Evolutionary conservation across 768 basidiomycete genomes (phyloP), one percentile per base, ranked within the genome.

Genomic region (Atractiella rhizophila): DNA sequence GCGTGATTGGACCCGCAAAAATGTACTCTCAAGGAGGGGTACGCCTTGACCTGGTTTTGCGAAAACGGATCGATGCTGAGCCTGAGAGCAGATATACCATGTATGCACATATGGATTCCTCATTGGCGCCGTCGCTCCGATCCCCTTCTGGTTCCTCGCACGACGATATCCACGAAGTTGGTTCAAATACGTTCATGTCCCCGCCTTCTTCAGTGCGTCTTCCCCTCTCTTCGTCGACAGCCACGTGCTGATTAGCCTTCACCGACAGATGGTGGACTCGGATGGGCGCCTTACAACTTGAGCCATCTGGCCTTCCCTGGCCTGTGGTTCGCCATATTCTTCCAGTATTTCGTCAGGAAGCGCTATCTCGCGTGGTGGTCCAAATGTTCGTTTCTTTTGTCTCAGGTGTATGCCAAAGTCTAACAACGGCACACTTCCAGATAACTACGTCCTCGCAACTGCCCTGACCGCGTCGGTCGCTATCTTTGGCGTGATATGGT

Each of bases 111-210:
- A 66, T 4, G 57, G 55, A 5, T 68, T 69, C 61, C 63, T 67
- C 45, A 54, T 70, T 43, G 70, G 69, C 3, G 54, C 69, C 19
- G 56, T 63, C 44, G 53, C 65, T 9, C 68, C 68, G 0, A 42
- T 69, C 33, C 65, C 66, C 4, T 67, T 68, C 56, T 69, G 63
- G 59, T 44, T 65, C 36, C 52, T 64, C 7, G 60, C 64, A 53
- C 61, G 60, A 39, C 51, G 61, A 31, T 56, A 60, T 2, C 55
- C 54, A 24, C 26, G 10, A 13, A 18, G 16, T n/a, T 27, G 5
- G 15, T 38, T n/a, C 16, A 38, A 38, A 21, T 38, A 38, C 23
- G 37, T 38, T 6, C 26, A 27, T 28, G 20, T 18, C 15, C 35
- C 35, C 9, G 19, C 35, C 12, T 11, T 30, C 29, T 35, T 35